A percentile compares a stretch with the other conserved stretches of the same genome.
Conservation (phyloP, 179 eudicot species). For the Silene coronaria region DNA sequence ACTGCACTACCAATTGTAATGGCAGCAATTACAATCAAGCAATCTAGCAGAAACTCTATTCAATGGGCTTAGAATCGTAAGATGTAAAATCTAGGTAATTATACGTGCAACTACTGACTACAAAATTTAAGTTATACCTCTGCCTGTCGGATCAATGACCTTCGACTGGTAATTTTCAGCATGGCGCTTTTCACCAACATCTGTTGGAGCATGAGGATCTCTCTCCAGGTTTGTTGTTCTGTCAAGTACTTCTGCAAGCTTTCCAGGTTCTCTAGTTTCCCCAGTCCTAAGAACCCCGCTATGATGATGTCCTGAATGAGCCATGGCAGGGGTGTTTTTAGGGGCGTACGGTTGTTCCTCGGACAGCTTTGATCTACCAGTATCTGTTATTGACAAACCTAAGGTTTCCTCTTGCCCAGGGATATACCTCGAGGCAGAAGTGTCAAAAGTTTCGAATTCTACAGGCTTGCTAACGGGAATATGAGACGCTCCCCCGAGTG, state of each 20-base stretch:
- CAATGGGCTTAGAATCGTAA: too few relatives aligned
- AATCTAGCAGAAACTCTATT: too few relatives aligned
- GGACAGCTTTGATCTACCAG: constrained; percentile 18
- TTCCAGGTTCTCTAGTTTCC: not conserved
- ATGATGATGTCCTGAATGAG: constrained; percentile 6
- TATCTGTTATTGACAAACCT: constrained; percentile 23
- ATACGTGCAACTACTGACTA: too few relatives aligned
- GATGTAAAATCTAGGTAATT: too few relatives aligned
- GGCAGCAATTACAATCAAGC: too few relatives aligned
- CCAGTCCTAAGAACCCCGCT: not conserved
- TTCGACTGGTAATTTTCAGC: constrained; percentile 46
- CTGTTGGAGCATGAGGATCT: constrained; percentile 44
- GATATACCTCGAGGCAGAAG: not conserved
- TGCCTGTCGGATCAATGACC: constrained; percentile 49
- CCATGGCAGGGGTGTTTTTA: constrained; percentile 21
- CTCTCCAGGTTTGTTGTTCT: constrained; percentile 27
- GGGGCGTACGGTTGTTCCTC: constrained; percentile 29
- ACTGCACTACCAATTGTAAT: too few relatives aligned
- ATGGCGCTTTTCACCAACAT: not conserved
- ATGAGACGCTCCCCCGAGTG: constrained; percentile 4
- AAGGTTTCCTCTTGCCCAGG: constrained; percentile 23
- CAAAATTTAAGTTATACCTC: constrained; percentile 41
- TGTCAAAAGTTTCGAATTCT: constrained; percentile 14
- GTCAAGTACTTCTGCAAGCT: constrained; percentile 11
- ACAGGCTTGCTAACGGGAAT: constrained; percentile 10